Evolutionary conservation across 1,139 yeast genomes (phyloP).

Genomic region (Blastobotrys malaysiensis): DNA sequence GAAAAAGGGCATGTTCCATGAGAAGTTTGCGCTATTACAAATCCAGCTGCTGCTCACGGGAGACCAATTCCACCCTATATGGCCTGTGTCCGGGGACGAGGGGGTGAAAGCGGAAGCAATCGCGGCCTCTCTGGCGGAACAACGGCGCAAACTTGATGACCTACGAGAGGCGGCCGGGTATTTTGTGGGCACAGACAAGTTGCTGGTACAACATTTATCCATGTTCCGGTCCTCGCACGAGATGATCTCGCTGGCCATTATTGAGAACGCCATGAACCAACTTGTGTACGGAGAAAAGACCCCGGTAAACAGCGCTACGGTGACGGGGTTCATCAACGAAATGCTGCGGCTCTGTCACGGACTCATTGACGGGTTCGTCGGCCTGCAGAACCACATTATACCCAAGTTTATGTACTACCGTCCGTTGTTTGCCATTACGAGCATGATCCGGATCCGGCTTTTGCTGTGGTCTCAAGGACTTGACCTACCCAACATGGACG

Average conservation of each 20-base stretch:
- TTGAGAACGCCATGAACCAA: conserved; percentile 4
- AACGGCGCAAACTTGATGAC: neutral
- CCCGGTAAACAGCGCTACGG: neutral
- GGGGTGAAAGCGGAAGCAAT: neutral
- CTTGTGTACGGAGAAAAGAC: neutral
- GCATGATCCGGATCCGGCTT: conserved; percentile 19
- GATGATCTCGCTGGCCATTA: conserved; percentile 1
- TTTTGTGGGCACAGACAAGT: neutral
- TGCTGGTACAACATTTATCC: neutral
- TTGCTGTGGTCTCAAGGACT: conserved; percentile 14
- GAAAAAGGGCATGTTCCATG: conserved; percentile 1
- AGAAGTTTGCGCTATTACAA: neutral
- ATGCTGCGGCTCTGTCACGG: conserved; percentile 1
- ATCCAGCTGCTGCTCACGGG: neutral
- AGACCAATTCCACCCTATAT: neutral
- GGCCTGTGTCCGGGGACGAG: neutral
- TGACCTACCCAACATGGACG: conserved; percentile 7
- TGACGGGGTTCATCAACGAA: conserved; percentile 1
- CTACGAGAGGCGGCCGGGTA: neutral
- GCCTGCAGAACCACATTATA: conserved; percentile 31
- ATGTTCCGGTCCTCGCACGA: conserved; percentile 1
- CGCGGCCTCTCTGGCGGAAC: neutral
- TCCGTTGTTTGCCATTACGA: conserved; percentile 50
- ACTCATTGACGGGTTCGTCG: conserved; percentile 42
- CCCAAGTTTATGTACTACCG: conserved; percentile 54